These are phyloP conservation scores for Ophiocordyceps sinensis DNA, from an alignment of 2,329 filamentous ascomycete species.

Conservation along the genomic window DNA sequence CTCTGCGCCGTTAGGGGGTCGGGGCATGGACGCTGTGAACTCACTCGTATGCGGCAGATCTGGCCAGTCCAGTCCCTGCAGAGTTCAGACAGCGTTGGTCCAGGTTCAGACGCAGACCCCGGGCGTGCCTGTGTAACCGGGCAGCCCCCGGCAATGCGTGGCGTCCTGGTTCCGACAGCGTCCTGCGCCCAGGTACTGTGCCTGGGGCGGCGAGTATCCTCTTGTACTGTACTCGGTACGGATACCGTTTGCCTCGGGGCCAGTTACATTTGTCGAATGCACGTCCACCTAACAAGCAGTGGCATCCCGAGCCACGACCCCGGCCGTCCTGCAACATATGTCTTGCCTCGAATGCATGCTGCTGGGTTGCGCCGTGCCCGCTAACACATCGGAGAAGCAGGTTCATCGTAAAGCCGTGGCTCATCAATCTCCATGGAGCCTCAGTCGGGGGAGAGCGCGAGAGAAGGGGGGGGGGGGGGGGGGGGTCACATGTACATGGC, in stretches of 20 bases:
- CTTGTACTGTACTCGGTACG: conserved; percentile 11
- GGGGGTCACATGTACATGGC: no score
- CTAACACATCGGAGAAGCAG: conserved; percentile 3
- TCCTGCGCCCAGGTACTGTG: conserved; percentile 6
- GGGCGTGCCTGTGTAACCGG: conserved; percentile 7
- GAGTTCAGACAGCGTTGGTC: conserved; percentile 1
- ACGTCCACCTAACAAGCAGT: conserved; percentile 7
- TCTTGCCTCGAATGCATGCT: conserved; percentile 4
- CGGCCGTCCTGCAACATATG: conserved; percentile 4
- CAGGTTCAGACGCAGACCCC: conserved; percentile 4
- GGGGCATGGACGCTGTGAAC: background rate
- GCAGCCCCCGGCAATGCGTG: conserved; percentile 8
- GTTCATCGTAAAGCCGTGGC: background rate
- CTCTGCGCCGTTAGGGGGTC: background rate
- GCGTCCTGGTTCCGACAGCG: conserved; percentile 11
- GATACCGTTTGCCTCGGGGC: conserved; percentile 6
- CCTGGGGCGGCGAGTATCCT: conserved; percentile 8
- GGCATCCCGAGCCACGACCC: conserved; percentile 5
- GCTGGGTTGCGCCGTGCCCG: background rate
- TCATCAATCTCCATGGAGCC: background rate
- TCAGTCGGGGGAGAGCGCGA: background rate
- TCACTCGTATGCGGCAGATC: background rate
- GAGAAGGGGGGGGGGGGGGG: no score
- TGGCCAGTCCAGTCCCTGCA: background rate
- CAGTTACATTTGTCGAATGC: conserved; percentile 6